These are phyloP conservation scores for Zalerion maritima DNA, from an alignment of 495 filamentous ascomycete genomes.

Conservation along the genomic window DNA sequence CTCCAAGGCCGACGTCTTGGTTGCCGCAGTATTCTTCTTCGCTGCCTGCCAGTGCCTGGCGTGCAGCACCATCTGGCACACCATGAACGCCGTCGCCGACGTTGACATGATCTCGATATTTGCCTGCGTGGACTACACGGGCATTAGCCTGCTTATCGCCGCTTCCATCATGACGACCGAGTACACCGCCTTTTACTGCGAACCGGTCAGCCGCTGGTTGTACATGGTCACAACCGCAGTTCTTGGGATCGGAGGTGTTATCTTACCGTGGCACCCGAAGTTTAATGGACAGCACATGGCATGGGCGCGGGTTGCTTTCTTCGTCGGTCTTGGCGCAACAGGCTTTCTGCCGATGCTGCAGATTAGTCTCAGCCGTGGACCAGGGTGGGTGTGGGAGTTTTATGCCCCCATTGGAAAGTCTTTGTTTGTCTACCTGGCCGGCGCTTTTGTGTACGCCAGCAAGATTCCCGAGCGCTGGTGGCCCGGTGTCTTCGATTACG, in stretches of 20 bases:
- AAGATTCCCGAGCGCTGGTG: constrained; percentile 88
- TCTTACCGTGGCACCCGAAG: constrained; percentile 88
- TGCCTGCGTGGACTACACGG: constrained; percentile 96
- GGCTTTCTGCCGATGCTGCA: constrained; percentile 84
- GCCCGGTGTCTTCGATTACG: constrained; percentile 85
- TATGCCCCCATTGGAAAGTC: constrained; percentile 84
- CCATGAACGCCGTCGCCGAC: constrained; percentile 89
- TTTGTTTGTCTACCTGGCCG: constrained; percentile 67
- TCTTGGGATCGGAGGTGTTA: constrained; percentile 74
- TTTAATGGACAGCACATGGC: constrained; percentile 91
- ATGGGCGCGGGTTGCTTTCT: constrained; percentile 86
- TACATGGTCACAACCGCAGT: constrained; percentile 74
- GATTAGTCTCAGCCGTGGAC: constrained; percentile 60
- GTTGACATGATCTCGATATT: constrained; percentile 85
- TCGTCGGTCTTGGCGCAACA: constrained; percentile 73
- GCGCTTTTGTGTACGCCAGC: constrained; percentile 80
- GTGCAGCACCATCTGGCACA: constrained; percentile 95
- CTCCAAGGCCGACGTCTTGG: constrained; percentile 71
- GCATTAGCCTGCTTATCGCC: constrained; percentile 90
- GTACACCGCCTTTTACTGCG: constrained; percentile 97
- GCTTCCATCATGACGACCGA: constrained; percentile 97
- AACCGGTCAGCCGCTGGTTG: constrained; percentile 70
- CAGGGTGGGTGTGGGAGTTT: constrained; percentile 61
- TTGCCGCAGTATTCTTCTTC: constrained; percentile 92
- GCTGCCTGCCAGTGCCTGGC: constrained; percentile 91